phyloP scores from a whole-genome alignment of 306 rosid species.

The Luffa acutangula region DNA sequence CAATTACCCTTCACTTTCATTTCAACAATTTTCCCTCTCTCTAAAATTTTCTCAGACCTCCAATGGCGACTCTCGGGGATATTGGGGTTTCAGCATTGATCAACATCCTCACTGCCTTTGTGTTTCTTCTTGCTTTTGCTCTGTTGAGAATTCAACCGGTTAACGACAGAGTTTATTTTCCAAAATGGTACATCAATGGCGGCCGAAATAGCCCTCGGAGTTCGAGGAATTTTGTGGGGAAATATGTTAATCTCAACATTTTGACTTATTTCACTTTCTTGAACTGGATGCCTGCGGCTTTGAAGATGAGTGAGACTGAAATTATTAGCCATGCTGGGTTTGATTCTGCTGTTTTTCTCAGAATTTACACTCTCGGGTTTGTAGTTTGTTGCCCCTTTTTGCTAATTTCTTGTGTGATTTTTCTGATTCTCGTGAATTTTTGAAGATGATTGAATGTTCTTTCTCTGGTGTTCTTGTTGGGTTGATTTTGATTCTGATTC shows the following conservation, averaged over 20 bases:
- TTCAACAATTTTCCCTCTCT: background rate
- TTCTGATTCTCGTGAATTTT: background rate
- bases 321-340: slow-evolving; percentile 86
- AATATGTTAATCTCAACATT: slow-evolving; percentile 73
- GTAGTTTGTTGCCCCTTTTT: background rate
- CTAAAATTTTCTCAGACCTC: background rate
- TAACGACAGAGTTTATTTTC: slow-evolving; percentile 87
- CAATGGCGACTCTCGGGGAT: slow-evolving; percentile 78
- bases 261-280: slow-evolving; percentile 70
- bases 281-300: slow-evolving; percentile 95
- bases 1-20: background rate
- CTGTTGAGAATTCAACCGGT: slow-evolving; percentile 76
- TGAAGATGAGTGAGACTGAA: slow-evolving; percentile 69
- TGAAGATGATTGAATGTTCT: background rate
- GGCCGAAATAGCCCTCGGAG: slow-evolving; percentile 61
- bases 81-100: slow-evolving; percentile 85
- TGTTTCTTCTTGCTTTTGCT: slow-evolving; percentile 83
- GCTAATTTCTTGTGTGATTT: background rate
- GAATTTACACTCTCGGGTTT: slow-evolving; percentile 88
- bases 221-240: slow-evolving; percentile 56
- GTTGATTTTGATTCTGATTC: background rate
- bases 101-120: slow-evolving; percentile 61
- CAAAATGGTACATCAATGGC: slow-evolving; percentile 75
- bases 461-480: background rate
- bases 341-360: slow-evolving; percentile 91